Evolutionary conservation across 495 filamentous ascomycete genomes (phyloP), one percentile per base, ranked within the genome.

Genomic region (Penicillium pancosmium): DNA sequence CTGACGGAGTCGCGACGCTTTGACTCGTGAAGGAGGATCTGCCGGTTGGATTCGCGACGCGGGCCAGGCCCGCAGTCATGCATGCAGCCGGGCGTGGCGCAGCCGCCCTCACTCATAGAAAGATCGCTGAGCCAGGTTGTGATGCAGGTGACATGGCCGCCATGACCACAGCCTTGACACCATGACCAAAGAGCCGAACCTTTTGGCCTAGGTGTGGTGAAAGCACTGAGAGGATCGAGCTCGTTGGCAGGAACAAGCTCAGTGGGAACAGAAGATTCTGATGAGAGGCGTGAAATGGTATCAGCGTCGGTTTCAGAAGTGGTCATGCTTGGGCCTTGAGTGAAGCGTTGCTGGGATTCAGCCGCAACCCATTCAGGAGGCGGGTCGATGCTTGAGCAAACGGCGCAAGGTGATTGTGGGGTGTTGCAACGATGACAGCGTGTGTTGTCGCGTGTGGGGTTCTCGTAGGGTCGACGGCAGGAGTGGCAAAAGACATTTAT

Each of bases 131-230:
- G 85, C 89, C 89, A 93, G 4, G 77, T 81, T 48, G 78, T 77
- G 49, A 92, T 79, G 61, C 90, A 93, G 21, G 80, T 81, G 1
- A 83, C 70, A 69, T 93, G 90, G 6, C 89, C 89, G 47, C 89
- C 88, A 60, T 93, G 90, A 18, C 85, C 86, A 57, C 90, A 93
- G 41, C 85, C 82, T 55, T 88, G 84, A 60, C 90, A 93, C 77
- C 84, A 88, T 65, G 80, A 84, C 88, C 88, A 92, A 10, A 83
- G 66, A 18, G 67, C 64, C 23, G 73, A 66, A 36, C 69, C 75
- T 51, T 70, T 70, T 23, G 72, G 66, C 6, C 73, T 67, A 12
- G 62, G 59, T 13, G 63, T 52, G 15, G 61, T 54, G 52, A 61
- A 72, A 13, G 60, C 21, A 2, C 4, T 9, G 27, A 31, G 8